A percentile compares a stretch with the other conserved stretches of the same genome.
Conservation (phyloP, 2,329 filamentous ascomycete species). For the Colletotrichum chlorophyti region DNA sequence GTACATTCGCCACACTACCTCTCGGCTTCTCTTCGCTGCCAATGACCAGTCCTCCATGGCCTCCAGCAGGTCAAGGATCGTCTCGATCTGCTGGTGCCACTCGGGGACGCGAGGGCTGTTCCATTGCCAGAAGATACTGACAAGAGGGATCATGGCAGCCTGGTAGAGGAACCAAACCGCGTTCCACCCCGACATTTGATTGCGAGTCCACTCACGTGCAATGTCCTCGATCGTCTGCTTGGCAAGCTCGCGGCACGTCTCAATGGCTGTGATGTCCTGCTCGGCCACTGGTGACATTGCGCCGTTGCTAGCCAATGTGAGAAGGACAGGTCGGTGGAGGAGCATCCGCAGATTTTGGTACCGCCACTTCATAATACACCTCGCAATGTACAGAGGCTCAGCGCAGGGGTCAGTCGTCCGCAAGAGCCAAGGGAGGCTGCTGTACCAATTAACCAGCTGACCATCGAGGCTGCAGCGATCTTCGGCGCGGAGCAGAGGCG, state of each 20-base stretch:
- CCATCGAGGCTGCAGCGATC: slow-evolving; percentile 72
- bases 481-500: slow-evolving; percentile 69
- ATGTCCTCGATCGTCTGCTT: slow-evolving; percentile 77
- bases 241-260: slow-evolving; percentile 73
- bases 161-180: slow-evolving; percentile 85
- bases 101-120: slow-evolving; percentile 53
- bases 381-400: slow-evolving; percentile 72
- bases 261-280: slow-evolving; percentile 72
- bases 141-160: slow-evolving; percentile 78
- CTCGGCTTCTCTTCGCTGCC: slow-evolving; percentile 66
- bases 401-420: slow-evolving; percentile 71
- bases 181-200: slow-evolving; percentile 82
- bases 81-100: slow-evolving; percentile 65
- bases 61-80: slow-evolving; percentile 65
- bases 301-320: slow-evolving; percentile 65
- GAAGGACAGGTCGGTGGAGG: slow-evolving; percentile 74
- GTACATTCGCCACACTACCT: slow-evolving; percentile 70
- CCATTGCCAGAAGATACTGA: slow-evolving; percentile 75
- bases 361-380: slow-evolving; percentile 82
- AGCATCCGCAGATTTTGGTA: slow-evolving; percentile 81
- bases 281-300: slow-evolving; percentile 56
- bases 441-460: slow-evolving; percentile 76
- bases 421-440: slow-evolving; percentile 71
- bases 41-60: slow-evolving; percentile 71
- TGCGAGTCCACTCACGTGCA: slow-evolving; percentile 71